These are phyloP conservation scores for Heterobasidion parviporum DNA, from an alignment of 1,284 basidiomycete genomes.

Conservation along the genomic window DNA sequence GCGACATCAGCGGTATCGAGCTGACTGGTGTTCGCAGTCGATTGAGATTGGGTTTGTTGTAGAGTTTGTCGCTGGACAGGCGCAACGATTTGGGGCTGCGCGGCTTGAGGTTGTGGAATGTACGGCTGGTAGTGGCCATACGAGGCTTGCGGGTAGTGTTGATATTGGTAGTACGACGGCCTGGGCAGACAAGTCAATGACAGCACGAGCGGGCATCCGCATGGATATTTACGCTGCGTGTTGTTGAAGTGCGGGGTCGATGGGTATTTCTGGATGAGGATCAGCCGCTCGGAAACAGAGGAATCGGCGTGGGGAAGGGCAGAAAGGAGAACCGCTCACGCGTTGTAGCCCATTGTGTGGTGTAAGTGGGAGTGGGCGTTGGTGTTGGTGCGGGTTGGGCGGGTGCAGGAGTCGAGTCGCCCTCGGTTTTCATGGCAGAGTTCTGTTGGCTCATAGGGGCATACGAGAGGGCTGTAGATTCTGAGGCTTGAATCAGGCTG, in stretches of 20 bases:
- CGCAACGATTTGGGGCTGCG: slow-evolving; percentile 10
- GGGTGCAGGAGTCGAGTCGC: slow-evolving; percentile 1
- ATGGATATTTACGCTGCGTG: slow-evolving; percentile 32
- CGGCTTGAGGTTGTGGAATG: slow-evolving; percentile 11
- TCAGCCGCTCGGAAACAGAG: background rate
- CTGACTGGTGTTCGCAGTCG: slow-evolving; percentile 15
- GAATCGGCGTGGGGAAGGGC: background rate
- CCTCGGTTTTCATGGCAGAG: slow-evolving; percentile 7
- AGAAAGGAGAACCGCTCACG: slow-evolving; percentile 22
- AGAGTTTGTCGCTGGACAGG: slow-evolving; percentile 13
- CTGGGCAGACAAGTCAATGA: slow-evolving; percentile 18
- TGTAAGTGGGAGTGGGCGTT: slow-evolving; percentile 17
- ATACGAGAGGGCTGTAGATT: background rate
- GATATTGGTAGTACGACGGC: slow-evolving; percentile 27
- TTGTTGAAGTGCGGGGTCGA: slow-evolving; percentile 61
- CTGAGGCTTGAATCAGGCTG: too few relatives aligned
- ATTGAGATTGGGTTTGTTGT: slow-evolving; percentile 6
- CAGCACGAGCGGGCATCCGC: background rate
- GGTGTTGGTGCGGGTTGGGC: slow-evolving; percentile 1
- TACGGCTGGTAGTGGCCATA: slow-evolving; percentile 15
- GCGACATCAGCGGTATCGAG: slow-evolving; percentile 61
- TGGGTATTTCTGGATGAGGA: slow-evolving; percentile 43
- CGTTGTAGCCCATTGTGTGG: slow-evolving; percentile 32
- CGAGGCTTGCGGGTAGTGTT: slow-evolving; percentile 15
- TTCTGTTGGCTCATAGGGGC: slow-evolving; percentile 8